Conservation (phyloP, 2,329 filamentous ascomycete genomes). For the Pyricularia pennisetigena region DNA sequence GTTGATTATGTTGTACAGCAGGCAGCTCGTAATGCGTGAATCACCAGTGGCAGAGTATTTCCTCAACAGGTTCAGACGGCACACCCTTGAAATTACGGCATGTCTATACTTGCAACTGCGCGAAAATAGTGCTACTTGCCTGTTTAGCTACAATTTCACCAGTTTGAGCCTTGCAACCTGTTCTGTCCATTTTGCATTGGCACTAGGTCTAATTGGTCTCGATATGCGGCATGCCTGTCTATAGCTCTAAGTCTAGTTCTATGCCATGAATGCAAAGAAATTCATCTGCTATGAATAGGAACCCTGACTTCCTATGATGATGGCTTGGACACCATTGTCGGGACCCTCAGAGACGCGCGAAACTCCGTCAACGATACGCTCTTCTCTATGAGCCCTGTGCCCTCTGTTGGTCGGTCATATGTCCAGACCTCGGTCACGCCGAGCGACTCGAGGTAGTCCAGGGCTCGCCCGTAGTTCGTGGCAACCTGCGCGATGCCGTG, state of each 20-base stretch:
- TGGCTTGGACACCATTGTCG: neutral
- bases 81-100: too few relatives aligned
- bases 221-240: neutral
- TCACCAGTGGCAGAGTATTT: too few relatives aligned
- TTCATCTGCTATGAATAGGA: neutral
- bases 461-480: constrained; percentile 66
- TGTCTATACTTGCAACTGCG: too few relatives aligned
- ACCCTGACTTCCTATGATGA: neutral
- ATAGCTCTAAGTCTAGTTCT: neutral
- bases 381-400: constrained; percentile 28
- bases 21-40: too few relatives aligned
- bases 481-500: constrained; percentile 81
- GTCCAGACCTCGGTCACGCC: constrained; percentile 56
- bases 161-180: neutral
- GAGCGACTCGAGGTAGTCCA: constrained; percentile 59
- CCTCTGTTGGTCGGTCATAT: constrained; percentile 27
- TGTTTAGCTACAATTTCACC: neutral
- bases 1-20: too few relatives aligned
- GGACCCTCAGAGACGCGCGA: constrained; percentile 6
- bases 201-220: neutral
- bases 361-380: constrained; percentile 14
- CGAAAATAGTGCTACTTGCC: neutral
- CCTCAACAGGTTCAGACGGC: too few relatives aligned
- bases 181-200: neutral
- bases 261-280: neutral